Base-by-base conservation (phyloP, 2,329 filamentous ascomycete genomes). In the Eutypa lata region DNA sequence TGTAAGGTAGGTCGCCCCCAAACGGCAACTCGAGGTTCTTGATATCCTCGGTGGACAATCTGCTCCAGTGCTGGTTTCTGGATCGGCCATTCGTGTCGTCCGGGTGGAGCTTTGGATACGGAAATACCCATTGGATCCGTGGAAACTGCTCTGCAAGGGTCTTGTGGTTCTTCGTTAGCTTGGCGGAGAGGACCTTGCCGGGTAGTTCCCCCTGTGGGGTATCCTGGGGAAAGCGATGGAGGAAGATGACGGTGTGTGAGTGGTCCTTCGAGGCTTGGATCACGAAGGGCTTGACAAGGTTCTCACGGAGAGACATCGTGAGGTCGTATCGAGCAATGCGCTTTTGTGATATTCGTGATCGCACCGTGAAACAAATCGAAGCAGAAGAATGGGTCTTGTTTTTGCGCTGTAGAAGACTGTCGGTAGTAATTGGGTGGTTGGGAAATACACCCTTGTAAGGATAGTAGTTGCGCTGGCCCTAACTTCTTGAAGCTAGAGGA, bases 201-300 rank as follows among this genome's bases (percentile, higher is more conserved):
- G 14, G 49, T 3, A 61, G 28, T 24, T 57, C 50, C 3, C 55
- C 44, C 16, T 55, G 53, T 2, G 53, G 52, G 22, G 51, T 56
- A 3, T 48, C 42, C 3, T 48, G 40, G 11, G 58, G 48, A 42
- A 57, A 55, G 2, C 52, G 50, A 49, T 60, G 59, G 7, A 61
- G 53, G 50, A 61, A 61, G 19, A 61, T 51, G 3, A 61, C 56
- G 3, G 59, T 61, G 33, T 60, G 56, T 13, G 56, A 55, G 48
- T 59, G 59, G 35, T 53, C 40, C 6, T 45, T 46, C 13, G 48
- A 42, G 11, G 59, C 48, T 13, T 54, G 49, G 24, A 60, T 43
- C 35, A 60, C 46, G 18, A 59, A 47, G 1, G 59, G 59, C 28
- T 37, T 48, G 8, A 26, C 46, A 10, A 51, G 22, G 21, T 44